Evolutionary conservation across 2,329 filamentous ascomycete genomes (phyloP), one percentile per base, ranked within the genome.

Genomic region (Helminthosporium solani): DNA sequence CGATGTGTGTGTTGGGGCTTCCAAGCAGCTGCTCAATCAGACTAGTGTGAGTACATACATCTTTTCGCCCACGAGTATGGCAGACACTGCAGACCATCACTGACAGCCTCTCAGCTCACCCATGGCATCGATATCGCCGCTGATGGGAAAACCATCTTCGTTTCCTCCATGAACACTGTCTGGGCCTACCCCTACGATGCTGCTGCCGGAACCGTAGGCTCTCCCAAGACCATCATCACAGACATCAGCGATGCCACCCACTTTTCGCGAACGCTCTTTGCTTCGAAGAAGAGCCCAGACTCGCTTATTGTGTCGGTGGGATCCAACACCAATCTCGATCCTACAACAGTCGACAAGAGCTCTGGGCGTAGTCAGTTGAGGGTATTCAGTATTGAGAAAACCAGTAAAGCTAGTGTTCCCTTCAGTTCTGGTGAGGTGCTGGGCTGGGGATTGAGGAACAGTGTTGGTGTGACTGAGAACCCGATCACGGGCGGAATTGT

Each of bases 371-470:
- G 80, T 21, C 83, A 86, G 60, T 76, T 89, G 53, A 82, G 81
- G 47, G 78, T 78, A 33, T 82, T 80, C 63, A 73, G 77, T 49
- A 66, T 80, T 41, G 69, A 60, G 30, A 67, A 73, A 34, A 25
- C 57, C 23, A 53, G 45, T 14, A 36, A 47, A 12, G 46, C 52
- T 54, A 25, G 53, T 21, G 25, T 57, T 42, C 66, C 73, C 35
- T 77, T 73, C 58, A 70, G 78, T 53, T 81, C 73, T 33, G 73
- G 74, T n/a, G 55, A 71, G 19, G 60, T 73, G 53, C 66, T 60
- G 58, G 78, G 82, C n/a, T 88, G 83, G 83, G 85, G 85, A 7
- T 71, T 88, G 44, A 76, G 84, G 39, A 88, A 88, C 61, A 82
- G 82, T 3, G 84, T 87, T 3, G 85, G 84, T 12, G 69, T 88